phyloP scores from a whole-genome alignment of 352 stramenopile genomes.

The Pythium phragmiticola region DNA sequence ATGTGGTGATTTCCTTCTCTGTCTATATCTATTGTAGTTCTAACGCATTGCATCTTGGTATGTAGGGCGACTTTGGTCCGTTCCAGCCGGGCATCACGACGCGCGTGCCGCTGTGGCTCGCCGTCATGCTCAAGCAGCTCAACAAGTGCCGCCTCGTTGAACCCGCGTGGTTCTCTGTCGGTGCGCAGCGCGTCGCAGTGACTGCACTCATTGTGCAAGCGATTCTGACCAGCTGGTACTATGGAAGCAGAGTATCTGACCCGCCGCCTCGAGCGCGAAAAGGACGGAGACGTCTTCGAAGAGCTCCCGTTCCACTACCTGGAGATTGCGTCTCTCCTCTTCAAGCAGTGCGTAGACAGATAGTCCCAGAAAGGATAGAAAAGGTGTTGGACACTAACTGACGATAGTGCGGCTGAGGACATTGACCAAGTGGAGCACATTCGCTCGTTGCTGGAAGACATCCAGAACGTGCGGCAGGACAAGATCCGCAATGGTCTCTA shows the following conservation, averaged over 20 bases:
- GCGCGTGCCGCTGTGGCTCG: slow-evolving; percentile 87
- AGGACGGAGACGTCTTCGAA: slow-evolving; percentile 71
- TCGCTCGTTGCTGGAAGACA: slow-evolving; percentile 80
- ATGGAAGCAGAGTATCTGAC: slow-evolving; percentile 53
- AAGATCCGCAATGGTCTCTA: slow-evolving; percentile 89
- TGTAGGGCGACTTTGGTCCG: slow-evolving; percentile 77
- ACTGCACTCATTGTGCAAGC: neutral
- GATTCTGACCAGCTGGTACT: neutral
- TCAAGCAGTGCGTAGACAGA: slow-evolving; percentile 63
- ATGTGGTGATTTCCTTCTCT: neutral
- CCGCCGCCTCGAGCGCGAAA: slow-evolving; percentile 61
- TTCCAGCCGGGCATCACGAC: slow-evolving; percentile 85
- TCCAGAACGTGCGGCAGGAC: slow-evolving; percentile 87
- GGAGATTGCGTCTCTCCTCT: slow-evolving; percentile 77
- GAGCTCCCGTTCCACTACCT: slow-evolving; percentile 87
- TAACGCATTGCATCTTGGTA: neutral
- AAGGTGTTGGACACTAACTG: neutral
- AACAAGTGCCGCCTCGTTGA: slow-evolving; percentile 86
- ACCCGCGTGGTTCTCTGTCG: slow-evolving; percentile 81
- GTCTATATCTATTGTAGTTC: neutral
- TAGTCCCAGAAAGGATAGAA: neutral
- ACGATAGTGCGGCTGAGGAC: slow-evolving; percentile 67
- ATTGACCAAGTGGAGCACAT: slow-evolving; percentile 83
- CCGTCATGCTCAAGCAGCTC: slow-evolving; percentile 86
- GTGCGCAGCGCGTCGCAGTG: slow-evolving; percentile 20